phyloP scores from a whole-genome alignment of 208 protist species.

The Acanthamoeba healyi region DNA sequence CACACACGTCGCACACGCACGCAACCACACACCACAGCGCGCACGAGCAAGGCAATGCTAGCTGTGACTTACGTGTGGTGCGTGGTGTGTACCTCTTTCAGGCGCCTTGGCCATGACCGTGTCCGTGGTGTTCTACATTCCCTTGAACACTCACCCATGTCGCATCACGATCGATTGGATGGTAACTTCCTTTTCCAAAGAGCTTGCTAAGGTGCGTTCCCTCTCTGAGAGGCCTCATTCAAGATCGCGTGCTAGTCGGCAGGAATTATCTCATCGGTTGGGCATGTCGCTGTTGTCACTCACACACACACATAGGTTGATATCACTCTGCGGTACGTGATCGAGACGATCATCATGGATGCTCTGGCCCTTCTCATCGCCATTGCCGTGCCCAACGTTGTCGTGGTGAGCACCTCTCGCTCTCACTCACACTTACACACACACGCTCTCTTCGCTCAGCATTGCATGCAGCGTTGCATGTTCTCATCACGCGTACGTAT shows the following conservation, averaged over 20 bases:
- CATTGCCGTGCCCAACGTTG: conserved; percentile 60
- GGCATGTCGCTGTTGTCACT: neutral
- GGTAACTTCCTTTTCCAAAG: neutral
- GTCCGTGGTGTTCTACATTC: conserved; percentile 70
- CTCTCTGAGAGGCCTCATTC: neutral
- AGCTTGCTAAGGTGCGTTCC: conserved; percentile 37
- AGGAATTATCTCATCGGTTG: no score
- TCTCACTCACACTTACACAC: neutral
- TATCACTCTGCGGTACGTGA: conserved; percentile 23
- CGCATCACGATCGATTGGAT: conserved; percentile 72
- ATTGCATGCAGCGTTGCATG: neutral
- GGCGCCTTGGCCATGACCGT: conserved; percentile 62
- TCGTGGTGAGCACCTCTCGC: neutral
- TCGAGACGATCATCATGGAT: conserved; percentile 63
- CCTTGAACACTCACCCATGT: conserved; percentile 68
- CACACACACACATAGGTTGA: neutral
- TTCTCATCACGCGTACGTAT: neutral
- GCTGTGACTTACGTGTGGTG: neutral
- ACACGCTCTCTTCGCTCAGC: neutral
- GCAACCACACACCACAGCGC: no score
- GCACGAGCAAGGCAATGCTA: neutral
- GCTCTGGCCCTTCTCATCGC: conserved; percentile 33
- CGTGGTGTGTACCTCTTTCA: neutral
- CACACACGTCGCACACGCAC: neutral
- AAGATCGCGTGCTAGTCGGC: neutral